Evolutionary conservation across 208 protist species (phyloP).

Genomic region (Herpetomonas samuelpessoai): DNA sequence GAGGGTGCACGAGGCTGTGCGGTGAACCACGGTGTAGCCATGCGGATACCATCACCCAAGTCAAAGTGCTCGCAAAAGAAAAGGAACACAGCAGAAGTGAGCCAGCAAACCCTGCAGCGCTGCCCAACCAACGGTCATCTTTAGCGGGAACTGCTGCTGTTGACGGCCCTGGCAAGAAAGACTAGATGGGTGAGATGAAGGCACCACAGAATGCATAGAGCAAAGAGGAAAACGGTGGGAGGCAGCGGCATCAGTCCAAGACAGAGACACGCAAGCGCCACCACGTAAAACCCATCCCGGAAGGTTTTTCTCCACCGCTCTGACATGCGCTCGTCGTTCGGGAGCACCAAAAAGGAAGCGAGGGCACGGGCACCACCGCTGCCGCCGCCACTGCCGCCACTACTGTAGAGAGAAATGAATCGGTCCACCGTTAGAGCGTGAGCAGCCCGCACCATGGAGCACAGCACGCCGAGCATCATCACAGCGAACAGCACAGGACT

Average conservation of each 20-base stretch:
- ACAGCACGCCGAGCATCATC: background rate
- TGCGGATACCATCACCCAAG: too few species aligned
- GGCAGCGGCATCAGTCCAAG: constrained; percentile 11
- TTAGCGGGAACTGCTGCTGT: too few species aligned
- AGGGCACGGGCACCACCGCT: constrained; percentile 10
- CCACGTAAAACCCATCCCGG: constrained; percentile 18
- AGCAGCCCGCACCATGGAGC: background rate
- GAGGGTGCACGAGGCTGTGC: too few species aligned
- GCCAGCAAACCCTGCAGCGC: too few species aligned
- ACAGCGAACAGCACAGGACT: background rate
- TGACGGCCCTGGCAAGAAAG: background rate
- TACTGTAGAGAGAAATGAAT: constrained; percentile 19
- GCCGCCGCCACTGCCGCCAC: background rate
- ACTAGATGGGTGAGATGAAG: background rate
- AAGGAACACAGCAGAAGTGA: too few species aligned
- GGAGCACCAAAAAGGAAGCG: constrained; percentile 17
- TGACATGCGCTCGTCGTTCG: constrained; percentile 23
- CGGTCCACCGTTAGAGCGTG: constrained; percentile 22
- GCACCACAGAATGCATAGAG: background rate
- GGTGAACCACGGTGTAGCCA: too few species aligned
- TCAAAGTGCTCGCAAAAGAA: too few species aligned
- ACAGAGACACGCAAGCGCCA: constrained; percentile 11
- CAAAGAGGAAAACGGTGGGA: constrained; percentile 16
- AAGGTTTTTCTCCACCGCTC: constrained; percentile 19
- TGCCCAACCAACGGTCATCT: too few species aligned